Evolutionary conservation across 2,329 filamentous ascomycete genomes (phyloP).

Genomic region (Calonectria ilicicola): DNA sequence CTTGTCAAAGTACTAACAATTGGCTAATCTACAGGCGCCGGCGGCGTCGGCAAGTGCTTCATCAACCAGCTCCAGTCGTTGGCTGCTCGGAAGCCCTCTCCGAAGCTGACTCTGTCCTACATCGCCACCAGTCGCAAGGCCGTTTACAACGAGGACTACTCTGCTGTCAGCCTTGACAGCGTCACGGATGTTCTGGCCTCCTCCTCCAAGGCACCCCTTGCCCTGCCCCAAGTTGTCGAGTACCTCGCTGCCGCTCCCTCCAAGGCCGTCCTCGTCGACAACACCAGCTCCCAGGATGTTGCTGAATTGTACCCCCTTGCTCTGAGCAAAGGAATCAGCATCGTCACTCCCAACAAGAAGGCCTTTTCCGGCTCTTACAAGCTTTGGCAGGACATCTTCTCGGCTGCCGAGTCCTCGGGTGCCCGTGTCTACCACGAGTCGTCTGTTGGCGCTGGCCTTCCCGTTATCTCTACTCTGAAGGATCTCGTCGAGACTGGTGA

Average conservation of each 20-base stretch:
- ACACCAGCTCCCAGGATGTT: conserved; percentile 90
- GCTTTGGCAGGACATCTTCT: conserved; percentile 90
- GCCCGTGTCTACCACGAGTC: conserved; percentile 96
- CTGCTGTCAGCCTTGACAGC: conserved; percentile 71
- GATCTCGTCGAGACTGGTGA: conserved; percentile 97
- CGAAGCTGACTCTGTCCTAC: conserved; percentile 83
- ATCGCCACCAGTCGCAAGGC: conserved; percentile 88
- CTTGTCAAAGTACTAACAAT: conserved; percentile 26
- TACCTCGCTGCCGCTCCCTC: conserved; percentile 84
- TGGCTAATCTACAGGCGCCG: conserved; percentile 73
- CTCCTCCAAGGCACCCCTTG: conserved; percentile 73
- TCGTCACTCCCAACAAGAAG: conserved; percentile 99
- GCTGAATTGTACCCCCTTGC: conserved; percentile 87
- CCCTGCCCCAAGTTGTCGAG: conserved; percentile 77
- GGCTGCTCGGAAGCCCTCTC: conserved; percentile 73
- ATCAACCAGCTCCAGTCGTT: conserved; percentile 82
- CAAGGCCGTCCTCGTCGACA: conserved; percentile 89
- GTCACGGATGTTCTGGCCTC: conserved; percentile 72
- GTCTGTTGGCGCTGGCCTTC: conserved; percentile 91
- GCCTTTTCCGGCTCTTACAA: conserved; percentile 86
- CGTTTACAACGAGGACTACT: conserved; percentile 80
- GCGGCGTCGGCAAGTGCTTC: conserved; percentile 94
- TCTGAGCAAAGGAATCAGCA: conserved; percentile 83
- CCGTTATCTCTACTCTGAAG: conserved; percentile 91
- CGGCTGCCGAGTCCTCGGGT: conserved; percentile 74